Percentiles rank a stretch among this genome's conserved stretches.
phyloP scores from a whole-genome alignment of 2,329 filamentous ascomycete species.

The Botrytis porri region DNA sequence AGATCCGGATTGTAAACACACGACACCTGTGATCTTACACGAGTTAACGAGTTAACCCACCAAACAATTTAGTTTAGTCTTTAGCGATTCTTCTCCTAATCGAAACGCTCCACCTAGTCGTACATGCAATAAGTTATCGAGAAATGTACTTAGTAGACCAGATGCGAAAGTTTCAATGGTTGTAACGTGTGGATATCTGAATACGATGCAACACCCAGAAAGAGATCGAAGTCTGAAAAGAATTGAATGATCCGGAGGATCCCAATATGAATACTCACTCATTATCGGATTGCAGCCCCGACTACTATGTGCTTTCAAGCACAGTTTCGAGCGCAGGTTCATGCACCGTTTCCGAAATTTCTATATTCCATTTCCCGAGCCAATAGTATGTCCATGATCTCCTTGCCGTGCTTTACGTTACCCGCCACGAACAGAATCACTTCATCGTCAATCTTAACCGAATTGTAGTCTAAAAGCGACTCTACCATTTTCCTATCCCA shows the following conservation, averaged over 20 bases:
- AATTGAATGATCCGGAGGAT: background rate
- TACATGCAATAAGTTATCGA: background rate
- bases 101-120: no score
- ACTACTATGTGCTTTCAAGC: background rate
- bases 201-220: background rate
- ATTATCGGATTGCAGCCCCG: rapidly evolving
- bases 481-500: background rate
- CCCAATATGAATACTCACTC: background rate
- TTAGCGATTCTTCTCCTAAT: no score
- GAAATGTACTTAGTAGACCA: rapidly evolving
- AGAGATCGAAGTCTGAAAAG: rapidly evolving
- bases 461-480: background rate
- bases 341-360: background rate
- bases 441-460: background rate
- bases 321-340: no score
- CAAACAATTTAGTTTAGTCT: background rate
- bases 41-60: rapidly evolving
- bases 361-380: background rate
- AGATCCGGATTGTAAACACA: background rate
- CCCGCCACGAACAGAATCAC: background rate
- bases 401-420: background rate
- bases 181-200: background rate
- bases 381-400: background rate
- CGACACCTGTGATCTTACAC: background rate
- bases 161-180: background rate